Base-by-base conservation (phyloP, 371 early-diverging fungal genomes). In the Mortierella sp. region DNA sequence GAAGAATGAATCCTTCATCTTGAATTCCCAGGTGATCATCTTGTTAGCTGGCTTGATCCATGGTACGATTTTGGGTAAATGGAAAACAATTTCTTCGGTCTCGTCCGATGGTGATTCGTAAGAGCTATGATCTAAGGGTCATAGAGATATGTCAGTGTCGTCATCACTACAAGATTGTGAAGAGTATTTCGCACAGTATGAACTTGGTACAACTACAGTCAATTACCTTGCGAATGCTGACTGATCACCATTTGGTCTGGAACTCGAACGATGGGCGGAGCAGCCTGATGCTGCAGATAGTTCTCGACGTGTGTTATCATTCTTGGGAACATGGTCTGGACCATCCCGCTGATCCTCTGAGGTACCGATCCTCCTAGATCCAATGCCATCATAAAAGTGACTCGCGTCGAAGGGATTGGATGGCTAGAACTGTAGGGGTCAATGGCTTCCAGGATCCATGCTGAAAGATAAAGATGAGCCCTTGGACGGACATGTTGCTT, bases 341-440 rank as follows among this genome's bases (percentile, higher is more conserved):
- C 72, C 60, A 86, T 56, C 14, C 85, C 87, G 50, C 89, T 89
- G 47, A 89, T 75, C 60, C 84, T 82, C 1, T 86, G 82, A 44
- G 89, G 89, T 1, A 89, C 81, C 0, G 84, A 77, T 3, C 72
- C 68, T 4, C 89, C 89, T 1, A 89, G 62, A 66, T 89, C 89
- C 21, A 88, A 29, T 7, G 87, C 82, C 1, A 82, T 83, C 46
- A 89, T 83, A 59, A 74, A 84, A 0, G 85, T 87, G 4, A 84
- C 88, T 0, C 88, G 84, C 12, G 84, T 87, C 0, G 88, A 87
- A 6, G 89, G 89, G 18, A 89, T 89, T 0, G 88, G 89, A 62
- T 89, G 86, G 29, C 85, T 87, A 9, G 89, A 85, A 1, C 84
- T 87, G 50, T 89, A 89, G 1, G 89, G 89, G 28, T 89, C 89